Percentiles rank a stretch among this genome's conserved stretches.
Evolutionary conservation across 2,329 filamentous ascomycete species (phyloP).

Genomic region (Sordariomycetes sp.): DNA sequence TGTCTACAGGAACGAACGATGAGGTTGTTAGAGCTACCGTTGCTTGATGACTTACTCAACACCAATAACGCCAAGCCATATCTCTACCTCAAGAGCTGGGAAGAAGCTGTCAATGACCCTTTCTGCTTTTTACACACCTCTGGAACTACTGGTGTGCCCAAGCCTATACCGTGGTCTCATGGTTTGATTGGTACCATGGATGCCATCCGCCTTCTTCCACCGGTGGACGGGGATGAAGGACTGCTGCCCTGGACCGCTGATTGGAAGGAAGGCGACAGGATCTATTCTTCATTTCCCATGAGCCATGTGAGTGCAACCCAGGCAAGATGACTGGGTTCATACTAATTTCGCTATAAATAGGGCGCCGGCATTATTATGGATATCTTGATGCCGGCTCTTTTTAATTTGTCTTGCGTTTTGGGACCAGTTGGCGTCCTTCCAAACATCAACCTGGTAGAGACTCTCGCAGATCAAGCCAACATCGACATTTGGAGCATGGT

Average conservation of each 20-base stretch:
- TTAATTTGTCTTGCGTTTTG: constrained; percentile 22
- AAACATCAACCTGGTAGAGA: constrained; percentile 23
- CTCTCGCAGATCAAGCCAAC: constrained; percentile 18
- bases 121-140: not conserved
- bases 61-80: constrained; percentile 19
- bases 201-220: constrained; percentile 21
- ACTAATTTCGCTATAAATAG: constrained; percentile 9
- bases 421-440: constrained; percentile 23
- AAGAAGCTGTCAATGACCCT: not conserved
- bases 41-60: constrained; percentile 1
- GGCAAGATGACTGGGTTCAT: no score
- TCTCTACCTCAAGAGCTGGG: not conserved
- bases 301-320: constrained; percentile 18
- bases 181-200: not conserved
- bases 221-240: constrained; percentile 16
- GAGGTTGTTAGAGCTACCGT: not conserved
- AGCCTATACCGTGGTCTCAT: not conserved
- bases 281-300: constrained; percentile 27
- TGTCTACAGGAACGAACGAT: not conserved
- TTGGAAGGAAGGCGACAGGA: constrained; percentile 17
- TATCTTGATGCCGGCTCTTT: constrained; percentile 25
- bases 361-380: constrained; percentile 31
- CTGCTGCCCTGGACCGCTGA: constrained; percentile 17
- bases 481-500: constrained; percentile 29
- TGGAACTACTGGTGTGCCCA: not conserved